Evolutionary conservation across 1,284 basidiomycete species (phyloP), one percentile per base, ranked within the genome.

Genomic region (Mycena citricolor): DNA sequence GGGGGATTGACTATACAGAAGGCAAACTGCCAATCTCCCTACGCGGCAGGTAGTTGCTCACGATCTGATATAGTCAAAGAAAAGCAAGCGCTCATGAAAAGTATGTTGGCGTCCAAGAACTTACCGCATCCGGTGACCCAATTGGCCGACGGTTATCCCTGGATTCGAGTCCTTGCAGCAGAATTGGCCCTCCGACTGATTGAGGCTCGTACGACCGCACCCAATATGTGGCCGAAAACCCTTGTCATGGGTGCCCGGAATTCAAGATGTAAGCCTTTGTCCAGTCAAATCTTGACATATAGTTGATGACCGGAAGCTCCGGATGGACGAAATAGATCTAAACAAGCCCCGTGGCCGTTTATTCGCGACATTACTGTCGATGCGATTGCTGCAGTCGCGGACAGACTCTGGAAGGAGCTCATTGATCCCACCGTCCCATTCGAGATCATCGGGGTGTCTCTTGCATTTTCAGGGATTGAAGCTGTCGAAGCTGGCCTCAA

Each of bases 101-200:
- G 89, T 54, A 97, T 97, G 94, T 70, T 93, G 39, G 91, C 92
- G 0, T 86, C 90, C 8, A 97, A 97, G 64, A 97, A 95, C 58
- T 78, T 95, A 17, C 81, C 85, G 0, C 81, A 83, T 17, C 79
- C 85, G 1, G 83, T 97, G 25, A 85, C 75, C 2, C 84, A 81
- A 26, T 66, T 77, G 10, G 70, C 79, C 5, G 84, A 94, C 54
- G 92, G 90, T 0, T 72, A 81, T 38, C 89, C 94, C 52, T 99
- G 95, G 97, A 77, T 99, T 24, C 75, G 83, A 4, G 86, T 98
- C 8, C 79, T 98, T 14, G 83, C 93, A 8, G 90, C 92, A 12
- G 95, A 99, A 59, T 74, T 99, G 13, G 81, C 86, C 6, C 73
- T 94, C 12, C 76, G 95, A 33, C 70, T 99, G 17, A 81, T 81